These are phyloP conservation scores for Fusarium pilosicola DNA, from an alignment of 2,329 filamentous ascomycete species.

Conservation along the genomic window DNA sequence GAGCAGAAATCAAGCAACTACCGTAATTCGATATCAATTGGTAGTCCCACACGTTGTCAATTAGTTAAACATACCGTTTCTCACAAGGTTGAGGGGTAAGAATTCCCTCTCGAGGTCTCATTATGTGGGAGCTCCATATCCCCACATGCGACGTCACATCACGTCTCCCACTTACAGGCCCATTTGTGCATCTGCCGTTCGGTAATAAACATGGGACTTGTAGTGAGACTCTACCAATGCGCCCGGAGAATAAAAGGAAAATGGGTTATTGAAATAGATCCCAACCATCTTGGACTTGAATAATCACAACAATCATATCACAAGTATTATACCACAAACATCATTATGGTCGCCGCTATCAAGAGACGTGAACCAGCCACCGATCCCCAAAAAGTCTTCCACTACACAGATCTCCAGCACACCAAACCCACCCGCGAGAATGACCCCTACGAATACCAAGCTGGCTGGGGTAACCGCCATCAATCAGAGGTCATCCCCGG, in stretches of 20 bases:
- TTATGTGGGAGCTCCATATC: not conserved
- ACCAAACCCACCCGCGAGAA: constrained; percentile 20
- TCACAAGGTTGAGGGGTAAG: not conserved
- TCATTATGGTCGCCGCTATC: not conserved
- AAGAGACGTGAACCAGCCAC: not conserved
- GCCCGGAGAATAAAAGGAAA: not conserved
- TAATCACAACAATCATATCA: no score
- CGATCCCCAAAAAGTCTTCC: constrained; percentile 21
- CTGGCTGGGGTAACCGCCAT: constrained; percentile 18
- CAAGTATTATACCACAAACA: no score
- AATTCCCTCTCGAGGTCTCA: not conserved
- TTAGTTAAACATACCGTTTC: not conserved
- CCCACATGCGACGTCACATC: not conserved
- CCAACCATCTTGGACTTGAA: no score
- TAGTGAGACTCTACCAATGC: not conserved
- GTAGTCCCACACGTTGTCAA: not conserved
- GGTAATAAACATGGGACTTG: not conserved
- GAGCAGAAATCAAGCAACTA: rapidly evolving
- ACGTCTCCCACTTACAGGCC: not conserved
- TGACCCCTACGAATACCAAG: constrained; percentile 22
- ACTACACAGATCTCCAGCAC: constrained; percentile 25
- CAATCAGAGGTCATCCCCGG: constrained; percentile 27
- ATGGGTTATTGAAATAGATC: not conserved
- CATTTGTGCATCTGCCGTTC: not conserved
- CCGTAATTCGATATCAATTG: not conserved